phyloP scores from a whole-genome alignment of 2,329 filamentous ascomycete genomes.

The Ustulina deusta region DNA sequence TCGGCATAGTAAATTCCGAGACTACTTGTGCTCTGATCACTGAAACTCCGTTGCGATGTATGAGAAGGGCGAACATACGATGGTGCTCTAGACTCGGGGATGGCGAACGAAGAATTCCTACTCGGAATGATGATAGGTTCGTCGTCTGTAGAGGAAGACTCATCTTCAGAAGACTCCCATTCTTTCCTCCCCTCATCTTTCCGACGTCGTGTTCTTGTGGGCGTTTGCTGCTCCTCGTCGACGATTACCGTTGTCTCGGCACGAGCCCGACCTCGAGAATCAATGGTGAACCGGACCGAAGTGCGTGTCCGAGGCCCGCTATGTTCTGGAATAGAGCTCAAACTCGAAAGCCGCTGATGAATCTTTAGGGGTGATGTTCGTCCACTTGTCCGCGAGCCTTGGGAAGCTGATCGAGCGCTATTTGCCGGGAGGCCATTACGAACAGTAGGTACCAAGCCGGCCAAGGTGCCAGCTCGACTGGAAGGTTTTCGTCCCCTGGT shows the following conservation, averaged over 20 bases:
- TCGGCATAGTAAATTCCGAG: constrained; percentile 54
- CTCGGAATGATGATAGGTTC: constrained; percentile 75
- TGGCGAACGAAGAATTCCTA: constrained; percentile 68
- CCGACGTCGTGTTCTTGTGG: constrained; percentile 41
- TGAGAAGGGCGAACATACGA: constrained; percentile 60
- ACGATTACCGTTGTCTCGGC: constrained; percentile 64
- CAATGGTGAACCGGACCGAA: constrained; percentile 72
- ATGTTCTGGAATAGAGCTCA: constrained; percentile 70
- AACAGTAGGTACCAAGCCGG: constrained; percentile 61
- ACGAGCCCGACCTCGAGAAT: constrained; percentile 69
- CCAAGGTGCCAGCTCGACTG: constrained; percentile 56
- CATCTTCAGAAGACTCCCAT: constrained; percentile 63
- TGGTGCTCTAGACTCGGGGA: constrained; percentile 66
- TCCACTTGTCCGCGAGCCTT: constrained; percentile 57
- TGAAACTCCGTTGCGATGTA: constrained; percentile 60
- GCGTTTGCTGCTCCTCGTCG: constrained; percentile 45
- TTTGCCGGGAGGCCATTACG: constrained; percentile 51
- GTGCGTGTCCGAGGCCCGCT: constrained; percentile 61
- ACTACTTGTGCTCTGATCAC: constrained; percentile 62
- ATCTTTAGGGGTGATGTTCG: constrained; percentile 66
- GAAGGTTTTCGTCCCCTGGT: constrained; percentile 60
- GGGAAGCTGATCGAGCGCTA: constrained; percentile 51
- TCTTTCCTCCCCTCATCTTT: constrained; percentile 46
- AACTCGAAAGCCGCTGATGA: constrained; percentile 63
- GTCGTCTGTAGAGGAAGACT: constrained; percentile 71